These are phyloP conservation scores for Thymus quinquecostatus DNA, from an alignment of 257 asterid species.

Conservation along the genomic window DNA sequence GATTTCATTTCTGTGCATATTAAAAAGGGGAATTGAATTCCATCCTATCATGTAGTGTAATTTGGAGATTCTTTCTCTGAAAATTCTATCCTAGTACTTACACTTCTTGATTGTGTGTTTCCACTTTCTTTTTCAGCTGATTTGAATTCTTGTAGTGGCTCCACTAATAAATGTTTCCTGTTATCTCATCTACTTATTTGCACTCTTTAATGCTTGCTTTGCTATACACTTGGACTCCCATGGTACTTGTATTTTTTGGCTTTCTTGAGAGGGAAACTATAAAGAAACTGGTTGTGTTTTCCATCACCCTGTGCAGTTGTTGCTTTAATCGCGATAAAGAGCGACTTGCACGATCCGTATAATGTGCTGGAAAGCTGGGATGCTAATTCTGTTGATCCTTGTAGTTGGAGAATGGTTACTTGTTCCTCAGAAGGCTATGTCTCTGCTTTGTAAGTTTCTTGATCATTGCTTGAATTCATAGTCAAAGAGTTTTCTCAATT, in stretches of 20 bases:
- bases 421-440: conserved; percentile 86
- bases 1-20: conserved; percentile 26
- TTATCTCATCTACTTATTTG: conserved; percentile 7
- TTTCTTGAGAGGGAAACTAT: conserved; percentile 13
- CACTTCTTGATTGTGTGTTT: conserved; percentile 12
- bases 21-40: conserved; percentile 1
- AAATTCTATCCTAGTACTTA: conserved; percentile 5
- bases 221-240: conserved; percentile 6
- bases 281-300: background rate
- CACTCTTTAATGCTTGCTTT: conserved; percentile 21
- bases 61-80: conserved; percentile 21
- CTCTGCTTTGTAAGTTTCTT: conserved; percentile 74
- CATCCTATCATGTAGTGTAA: background rate
- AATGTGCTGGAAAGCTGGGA: conserved; percentile 94
- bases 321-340: conserved; percentile 83
- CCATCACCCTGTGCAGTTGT: conserved; percentile 59
- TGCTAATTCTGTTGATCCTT: conserved; percentile 93
- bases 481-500: background rate
- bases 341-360: conserved; percentile 70
- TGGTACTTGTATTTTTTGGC: background rate
- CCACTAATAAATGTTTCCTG: conserved; percentile 36
- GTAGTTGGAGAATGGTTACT: conserved; percentile 97
- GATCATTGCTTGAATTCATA: background rate
- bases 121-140: background rate
- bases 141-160: conserved; percentile 27